A percentile compares a stretch with the other conserved stretches of the same genome.
Evolutionary conservation across 164 flowering plant species (phyloP).

Genomic region (Nymphaea colorata): DNA sequence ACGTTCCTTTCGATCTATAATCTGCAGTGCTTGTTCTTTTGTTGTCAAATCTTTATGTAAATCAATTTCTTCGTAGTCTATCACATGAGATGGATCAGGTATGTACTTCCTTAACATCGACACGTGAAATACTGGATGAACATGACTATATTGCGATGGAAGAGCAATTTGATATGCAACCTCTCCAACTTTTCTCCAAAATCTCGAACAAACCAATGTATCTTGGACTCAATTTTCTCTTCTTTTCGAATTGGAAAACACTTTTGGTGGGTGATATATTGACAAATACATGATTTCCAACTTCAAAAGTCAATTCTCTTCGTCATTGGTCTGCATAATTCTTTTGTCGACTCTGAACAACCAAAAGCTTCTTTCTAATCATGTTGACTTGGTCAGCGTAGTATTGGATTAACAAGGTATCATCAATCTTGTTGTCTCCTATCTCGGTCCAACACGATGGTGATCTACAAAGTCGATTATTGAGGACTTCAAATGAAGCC

Average conservation of each 20-base stretch:
- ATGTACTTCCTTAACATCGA: background rate
- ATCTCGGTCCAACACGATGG: background rate
- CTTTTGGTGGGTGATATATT: constrained; percentile 6
- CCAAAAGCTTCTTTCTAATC: background rate
- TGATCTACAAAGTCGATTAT: background rate
- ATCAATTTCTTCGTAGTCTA: background rate
- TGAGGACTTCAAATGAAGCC: background rate
- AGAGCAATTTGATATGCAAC: constrained; percentile 1
- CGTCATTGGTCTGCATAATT: background rate
- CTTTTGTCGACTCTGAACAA: background rate
- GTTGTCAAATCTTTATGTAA: background rate
- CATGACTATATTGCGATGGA: background rate
- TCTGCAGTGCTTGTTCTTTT: background rate
- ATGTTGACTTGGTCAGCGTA: background rate
- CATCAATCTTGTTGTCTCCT: background rate
- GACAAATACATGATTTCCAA: constrained; percentile 3
- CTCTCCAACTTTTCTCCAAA: background rate
- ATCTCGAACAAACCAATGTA: background rate
- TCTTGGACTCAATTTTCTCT: background rate
- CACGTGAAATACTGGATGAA: constrained; percentile 1
- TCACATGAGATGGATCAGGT: background rate
- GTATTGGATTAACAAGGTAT: background rate
- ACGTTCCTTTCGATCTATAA: background rate
- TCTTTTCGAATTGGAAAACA: constrained; percentile 3
- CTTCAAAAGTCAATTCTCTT: background rate